Base-by-base conservation (phyloP, 192 early-diverging fungal genomes). In the Mortierella antarctica region DNA sequence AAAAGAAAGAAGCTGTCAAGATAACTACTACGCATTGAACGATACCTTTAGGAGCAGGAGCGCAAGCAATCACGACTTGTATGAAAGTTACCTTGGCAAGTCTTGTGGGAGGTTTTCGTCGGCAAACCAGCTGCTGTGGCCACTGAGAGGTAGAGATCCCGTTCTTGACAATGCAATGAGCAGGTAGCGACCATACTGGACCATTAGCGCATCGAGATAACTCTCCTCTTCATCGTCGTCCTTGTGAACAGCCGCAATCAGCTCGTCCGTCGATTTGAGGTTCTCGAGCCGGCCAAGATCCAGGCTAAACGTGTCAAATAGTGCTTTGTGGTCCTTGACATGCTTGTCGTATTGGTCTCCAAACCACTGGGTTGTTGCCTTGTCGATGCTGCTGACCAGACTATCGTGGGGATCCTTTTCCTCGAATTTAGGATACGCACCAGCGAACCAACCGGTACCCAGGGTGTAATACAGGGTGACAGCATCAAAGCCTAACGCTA, bases 121-220 rank as follows among this genome's bases (percentile, higher is more conserved):
- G n/a, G 20, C 57, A 18, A 20, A 44, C 61, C 74, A 77, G 15
- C 53, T 18, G 18, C 56, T 68, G 17, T 60, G 54, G 0, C 74
- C 66, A 62, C 65, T 83, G 0, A 73, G 23, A 2, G 82, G 82
- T 17, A 83, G 66, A 9, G 82, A 77, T n/a, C 82, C 74, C 5
- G 71, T 65, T 20, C 74, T 15, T 12, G 82, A 83, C 0, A 62
- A 73, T 0, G 70, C 65, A 52, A 83, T 83, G 15, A 83, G 46
- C 18, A 78, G 57, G 21, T 83, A 83, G 5, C 82, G 70, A 13
- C 62, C 62, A 53, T 70, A 78, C 49, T 83, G 74, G 2, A 78
- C 46, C 50, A 80, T 49, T 15, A 80, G 13, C 9, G 56, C 59
- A 9, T 80, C 77, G 50, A 80, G 47, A 23, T 80, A 80, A 21